These are phyloP conservation scores for Annulohypoxylon maeteangense DNA, from an alignment of 495 filamentous ascomycete genomes.

Conservation along the genomic window DNA sequence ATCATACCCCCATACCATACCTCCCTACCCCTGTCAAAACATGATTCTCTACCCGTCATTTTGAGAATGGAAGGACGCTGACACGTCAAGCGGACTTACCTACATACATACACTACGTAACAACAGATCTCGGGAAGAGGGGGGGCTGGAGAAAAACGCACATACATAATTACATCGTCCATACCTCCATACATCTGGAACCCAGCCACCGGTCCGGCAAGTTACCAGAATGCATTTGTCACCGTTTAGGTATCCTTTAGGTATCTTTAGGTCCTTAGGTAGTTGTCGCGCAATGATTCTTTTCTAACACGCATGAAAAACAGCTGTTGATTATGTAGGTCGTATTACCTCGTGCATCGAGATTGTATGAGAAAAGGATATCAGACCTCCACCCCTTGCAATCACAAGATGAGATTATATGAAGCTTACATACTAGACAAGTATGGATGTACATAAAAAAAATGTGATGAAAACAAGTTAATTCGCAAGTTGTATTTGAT, in stretches of 20 bases:
- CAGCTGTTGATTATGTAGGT: slow-evolving; percentile 10
- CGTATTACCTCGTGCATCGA: slow-evolving; percentile 15
- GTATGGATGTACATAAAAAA: neutral
- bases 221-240: slow-evolving; percentile 19
- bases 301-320: slow-evolving; percentile 19
- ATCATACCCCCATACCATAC: neutral
- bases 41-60: slow-evolving; percentile 27
- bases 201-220: slow-evolving; percentile 33
- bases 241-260: slow-evolving; percentile 6
- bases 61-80: slow-evolving; percentile 19
- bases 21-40: slow-evolving; percentile 20
- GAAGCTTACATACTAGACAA: slow-evolving; percentile 9
- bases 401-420: slow-evolving; percentile 15
- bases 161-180: no score
- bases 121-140: slow-evolving; percentile 23
- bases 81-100: slow-evolving; percentile 31
- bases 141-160: slow-evolving; percentile 16
- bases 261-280: neutral
- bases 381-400: slow-evolving; percentile 4
- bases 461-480: slow-evolving; percentile 20
- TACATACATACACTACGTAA: slow-evolving; percentile 26
- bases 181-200: neutral
- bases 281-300: neutral
- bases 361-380: slow-evolving; percentile 6
- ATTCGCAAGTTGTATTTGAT: neutral